These are phyloP conservation scores for Globisporangium cederbergense DNA, from an alignment of 352 stramenopile genomes.

Conservation along the genomic window DNA sequence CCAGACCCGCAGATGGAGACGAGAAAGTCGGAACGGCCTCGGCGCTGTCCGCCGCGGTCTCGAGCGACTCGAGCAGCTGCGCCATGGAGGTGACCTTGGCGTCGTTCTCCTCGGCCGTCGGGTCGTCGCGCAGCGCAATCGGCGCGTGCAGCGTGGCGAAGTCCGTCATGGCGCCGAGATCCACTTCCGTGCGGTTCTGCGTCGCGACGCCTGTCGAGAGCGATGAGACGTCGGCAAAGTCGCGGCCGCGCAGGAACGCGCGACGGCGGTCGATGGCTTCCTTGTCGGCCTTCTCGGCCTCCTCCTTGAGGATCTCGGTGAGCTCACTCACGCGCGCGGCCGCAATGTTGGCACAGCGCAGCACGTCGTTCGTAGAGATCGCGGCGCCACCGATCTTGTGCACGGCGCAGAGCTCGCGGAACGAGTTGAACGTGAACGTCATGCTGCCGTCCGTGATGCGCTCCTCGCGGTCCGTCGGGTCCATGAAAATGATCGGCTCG, in stretches of 20 bases:
- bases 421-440: constrained; percentile 91
- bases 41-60: constrained; percentile 42
- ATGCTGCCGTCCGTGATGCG: constrained; percentile 82
- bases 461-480: constrained; percentile 89
- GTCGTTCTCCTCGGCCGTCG: constrained; percentile 42
- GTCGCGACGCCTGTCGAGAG: constrained; percentile 22
- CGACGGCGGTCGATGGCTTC: constrained; percentile 59
- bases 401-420: constrained; percentile 87
- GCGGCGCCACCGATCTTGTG: constrained; percentile 88
- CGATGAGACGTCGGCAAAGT: constrained; percentile 66
- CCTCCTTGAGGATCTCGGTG: constrained; percentile 74
- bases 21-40: constrained; percentile 1
- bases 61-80: constrained; percentile 66
- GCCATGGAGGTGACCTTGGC: constrained; percentile 69
- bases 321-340: constrained; percentile 73
- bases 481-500: constrained; percentile 76
- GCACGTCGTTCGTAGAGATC: constrained; percentile 58
- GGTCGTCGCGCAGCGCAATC: constrained; percentile 68
- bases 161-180: constrained; percentile 82
- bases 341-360: constrained; percentile 76
- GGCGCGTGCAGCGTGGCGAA: constrained; percentile 72
- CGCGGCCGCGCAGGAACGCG: constrained; percentile 63
- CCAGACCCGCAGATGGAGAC: constrained; percentile 12
- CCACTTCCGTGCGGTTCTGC: constrained; percentile 45
- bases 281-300: constrained; percentile 71